These are phyloP conservation scores for Capniomyces stellatus DNA, from an alignment of 371 early-diverging fungal genomes.

Conservation along the genomic window DNA sequence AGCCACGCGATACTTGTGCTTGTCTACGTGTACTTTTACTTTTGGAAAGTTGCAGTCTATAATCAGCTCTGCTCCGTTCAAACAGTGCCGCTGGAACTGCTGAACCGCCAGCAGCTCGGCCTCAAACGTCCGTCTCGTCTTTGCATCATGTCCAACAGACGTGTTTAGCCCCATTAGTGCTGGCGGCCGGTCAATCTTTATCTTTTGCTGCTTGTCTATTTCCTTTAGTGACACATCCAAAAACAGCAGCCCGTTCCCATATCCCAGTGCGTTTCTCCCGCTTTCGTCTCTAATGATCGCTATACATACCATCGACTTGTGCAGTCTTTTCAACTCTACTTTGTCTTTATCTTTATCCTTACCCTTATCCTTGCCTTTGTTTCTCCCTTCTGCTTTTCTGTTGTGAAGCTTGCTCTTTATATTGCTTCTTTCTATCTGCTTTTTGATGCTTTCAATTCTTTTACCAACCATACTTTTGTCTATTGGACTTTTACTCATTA, in stretches of 20 bases:
- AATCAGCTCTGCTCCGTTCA: not conserved
- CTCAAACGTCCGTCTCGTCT: not conserved
- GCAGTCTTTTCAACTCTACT: too few species aligned
- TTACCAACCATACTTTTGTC: too few species aligned
- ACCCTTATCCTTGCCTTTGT: too few species aligned
- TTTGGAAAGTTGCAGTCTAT: not conserved
- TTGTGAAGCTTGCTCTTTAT: too few species aligned
- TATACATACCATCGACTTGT: too few species aligned
- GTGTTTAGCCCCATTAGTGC: not conserved
- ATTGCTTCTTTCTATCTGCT: too few species aligned
- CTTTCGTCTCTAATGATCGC: too few species aligned
- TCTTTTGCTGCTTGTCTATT: not conserved
- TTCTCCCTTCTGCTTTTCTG: too few species aligned
- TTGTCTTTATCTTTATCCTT: too few species aligned
- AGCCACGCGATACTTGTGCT: not conserved
- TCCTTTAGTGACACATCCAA: not conserved
- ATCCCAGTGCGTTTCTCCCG: not conserved
- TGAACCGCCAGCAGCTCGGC: not conserved
- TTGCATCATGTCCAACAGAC: not conserved
- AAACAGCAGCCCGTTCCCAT: not conserved
- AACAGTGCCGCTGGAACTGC: not conserved
- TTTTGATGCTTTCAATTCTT: too few species aligned
- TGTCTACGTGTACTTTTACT: not conserved
- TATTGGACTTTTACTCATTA: too few species aligned
- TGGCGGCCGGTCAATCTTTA: not conserved